Percentiles rank a stretch among this genome's conserved stretches.
These are phyloP conservation scores for Pseudocercospora macadamiae DNA, from an alignment of 2,329 filamentous ascomycete species.

Conservation along the genomic window DNA sequence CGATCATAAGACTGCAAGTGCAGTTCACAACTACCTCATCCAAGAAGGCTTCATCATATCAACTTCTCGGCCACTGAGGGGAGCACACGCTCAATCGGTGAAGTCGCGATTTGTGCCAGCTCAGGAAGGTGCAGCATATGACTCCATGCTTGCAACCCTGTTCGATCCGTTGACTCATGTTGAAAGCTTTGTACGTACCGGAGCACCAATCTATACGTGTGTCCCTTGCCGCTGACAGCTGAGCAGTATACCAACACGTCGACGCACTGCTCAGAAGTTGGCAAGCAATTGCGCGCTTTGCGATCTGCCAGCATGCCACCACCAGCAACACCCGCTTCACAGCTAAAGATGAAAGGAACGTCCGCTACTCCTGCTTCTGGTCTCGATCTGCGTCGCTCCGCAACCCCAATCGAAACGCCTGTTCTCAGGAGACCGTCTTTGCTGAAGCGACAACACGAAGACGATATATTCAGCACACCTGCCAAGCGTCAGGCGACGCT, in stretches of 20 bases:
- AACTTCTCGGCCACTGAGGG: conserved; percentile 22
- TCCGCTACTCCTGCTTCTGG: conserved; percentile 21
- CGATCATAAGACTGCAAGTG: conserved; percentile 10
- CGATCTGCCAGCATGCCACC: conserved; percentile 26
- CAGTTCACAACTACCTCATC: conserved; percentile 26
- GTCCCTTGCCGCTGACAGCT: background rate
- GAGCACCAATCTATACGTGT: background rate
- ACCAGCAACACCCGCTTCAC: conserved; percentile 27
- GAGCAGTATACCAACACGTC: conserved; percentile 13
- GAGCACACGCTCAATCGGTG: conserved; percentile 21
- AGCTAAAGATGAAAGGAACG: conserved; percentile 13
- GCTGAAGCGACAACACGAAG: conserved; percentile 10
- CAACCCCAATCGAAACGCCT: conserved; percentile 23
- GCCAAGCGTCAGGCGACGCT: conserved; percentile 15
- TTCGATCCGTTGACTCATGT: conserved; percentile 35
- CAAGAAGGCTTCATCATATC: conserved; percentile 27
- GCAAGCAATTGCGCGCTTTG: conserved; percentile 19
- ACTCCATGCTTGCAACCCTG: conserved; percentile 30
- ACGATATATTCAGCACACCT: conserved; percentile 18
- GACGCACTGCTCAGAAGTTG: background rate
- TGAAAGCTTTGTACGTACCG: conserved; percentile 25
- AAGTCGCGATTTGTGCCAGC: conserved; percentile 29
- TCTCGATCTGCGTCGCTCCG: conserved; percentile 22
- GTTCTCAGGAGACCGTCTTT: conserved; percentile 8
- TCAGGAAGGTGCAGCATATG: conserved; percentile 21